Evolutionary conservation across 495 filamentous ascomycete genomes (phyloP), one percentile per base, ranked within the genome.

Genomic region (Usnea hakonensis): DNA sequence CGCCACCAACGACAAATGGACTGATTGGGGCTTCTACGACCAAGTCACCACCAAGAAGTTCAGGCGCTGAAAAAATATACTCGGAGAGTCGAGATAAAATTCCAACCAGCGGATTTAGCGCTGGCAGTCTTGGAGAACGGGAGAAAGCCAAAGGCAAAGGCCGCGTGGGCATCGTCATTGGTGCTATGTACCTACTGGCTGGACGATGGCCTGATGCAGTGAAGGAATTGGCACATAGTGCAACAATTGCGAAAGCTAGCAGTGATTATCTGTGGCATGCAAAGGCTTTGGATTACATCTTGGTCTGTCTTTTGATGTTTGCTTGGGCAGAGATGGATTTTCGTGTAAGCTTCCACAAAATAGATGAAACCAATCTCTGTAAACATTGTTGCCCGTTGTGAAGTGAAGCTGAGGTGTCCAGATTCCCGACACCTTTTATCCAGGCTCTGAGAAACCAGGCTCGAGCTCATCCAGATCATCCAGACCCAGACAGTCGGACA

Each of bases 251-350:
- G 19, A 89, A 88, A 71, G 85, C 83, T 38, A 84, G 86, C 66
- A 92, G 89, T 71, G 94, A 97, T 73, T 89, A 96, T 77, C 71
- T 96, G 10, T 99, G 94, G 94, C 90, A 97, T 78, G 94, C 88
- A 16, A 99, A 97, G 75, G 91, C 89, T 5, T 80, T 97, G 36
- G 94, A 97, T 69, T 86, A 90, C 13, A 88, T 94, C 65, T 75
- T 91, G 17, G 81, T 96, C 53, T 87, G 85, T 70, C 79, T 97
- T 63, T 67, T 97, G 35, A 84, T 97, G 76, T 83, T 95, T 55
- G 88, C 86, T 57, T 95, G 91, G 88, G 81, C 86, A 53, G 88
- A 87, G 17, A 79, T 91, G 70, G 89, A 95, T 71, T 98, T 97
- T 73, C 85, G 89, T 73, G 87, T 96, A 72, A 64, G 65, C 62